A percentile compares a stretch with the other conserved stretches of the same genome.
phyloP scores from a whole-genome alignment of 129 eudicot species.

The Centrapalus pauciflorus region DNA sequence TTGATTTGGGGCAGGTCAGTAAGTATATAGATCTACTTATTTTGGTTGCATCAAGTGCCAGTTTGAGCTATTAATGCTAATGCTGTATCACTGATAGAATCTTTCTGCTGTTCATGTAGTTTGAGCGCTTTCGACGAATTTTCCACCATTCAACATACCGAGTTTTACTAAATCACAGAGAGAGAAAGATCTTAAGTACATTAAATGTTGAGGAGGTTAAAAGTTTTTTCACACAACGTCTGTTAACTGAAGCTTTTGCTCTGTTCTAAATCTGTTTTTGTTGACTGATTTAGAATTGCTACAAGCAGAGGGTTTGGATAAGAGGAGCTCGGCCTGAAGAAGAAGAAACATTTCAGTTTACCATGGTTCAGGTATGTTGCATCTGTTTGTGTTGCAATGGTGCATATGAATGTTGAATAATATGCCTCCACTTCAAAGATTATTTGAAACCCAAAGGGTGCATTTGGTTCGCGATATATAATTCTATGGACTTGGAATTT shows the following conservation, averaged over 20 bases:
- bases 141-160: constrained; percentile 89
- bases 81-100: background rate
- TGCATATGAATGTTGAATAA: background rate
- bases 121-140: constrained; percentile 84
- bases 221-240: background rate
- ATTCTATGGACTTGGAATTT: no score
- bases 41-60: background rate
- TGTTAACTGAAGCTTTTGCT: background rate
- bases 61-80: background rate
- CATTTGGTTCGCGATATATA: no score
- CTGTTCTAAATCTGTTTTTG: constrained; percentile 2
- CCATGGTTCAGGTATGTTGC: constrained; percentile 75
- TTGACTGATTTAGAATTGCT: constrained; percentile 43
- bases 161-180: constrained; percentile 85
- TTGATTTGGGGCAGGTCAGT: constrained; percentile 94
- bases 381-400: background rate
- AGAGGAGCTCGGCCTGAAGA: constrained; percentile 91
- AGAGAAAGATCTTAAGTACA: constrained; percentile 80
- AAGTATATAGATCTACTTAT: constrained; percentile 1
- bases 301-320: constrained; percentile 86
- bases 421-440: no score
- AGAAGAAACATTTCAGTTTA: constrained; percentile 79
- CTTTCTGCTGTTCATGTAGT: constrained; percentile 32
- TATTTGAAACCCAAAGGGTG: no score
- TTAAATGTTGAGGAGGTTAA: constrained; percentile 70